Evolutionary conservation across 805 yeast genomes (phyloP).

Genomic region (Zygoascus tannicola): DNA sequence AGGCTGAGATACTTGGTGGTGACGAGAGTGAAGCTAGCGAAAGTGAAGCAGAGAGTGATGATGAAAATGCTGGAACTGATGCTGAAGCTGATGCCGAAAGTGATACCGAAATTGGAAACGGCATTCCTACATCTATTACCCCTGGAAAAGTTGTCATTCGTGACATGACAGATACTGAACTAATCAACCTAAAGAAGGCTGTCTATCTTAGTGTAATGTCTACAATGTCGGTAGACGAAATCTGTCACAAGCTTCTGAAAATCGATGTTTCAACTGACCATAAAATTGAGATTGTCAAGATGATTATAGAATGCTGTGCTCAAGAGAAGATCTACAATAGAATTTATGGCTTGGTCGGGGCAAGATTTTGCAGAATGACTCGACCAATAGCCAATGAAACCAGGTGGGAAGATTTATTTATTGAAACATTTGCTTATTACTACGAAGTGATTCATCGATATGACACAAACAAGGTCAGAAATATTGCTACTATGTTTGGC

Average conservation of each 20-base stretch:
- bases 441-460: constrained; percentile 54
- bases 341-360: constrained; percentile 70
- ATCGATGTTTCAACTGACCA: constrained; percentile 32
- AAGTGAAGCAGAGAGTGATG: constrained; percentile 13
- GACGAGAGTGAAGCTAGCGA: constrained; percentile 17
- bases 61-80: constrained; percentile 14
- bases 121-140: constrained; percentile 9
- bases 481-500: constrained; percentile 79
- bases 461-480: constrained; percentile 66
- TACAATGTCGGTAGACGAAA: constrained; percentile 85
- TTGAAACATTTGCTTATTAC: constrained; percentile 42
- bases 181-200: constrained; percentile 58
- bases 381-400: constrained; percentile 9
- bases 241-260: constrained; percentile 72
- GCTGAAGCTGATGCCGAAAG: constrained; percentile 12
- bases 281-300: constrained; percentile 52
- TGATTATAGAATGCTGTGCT: constrained; percentile 69
- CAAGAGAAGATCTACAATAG: constrained; percentile 84
- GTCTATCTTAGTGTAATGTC: constrained; percentile 82
- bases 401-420: constrained; percentile 52
- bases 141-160: constrained; percentile 29
- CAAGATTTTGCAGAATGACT: constrained; percentile 45
- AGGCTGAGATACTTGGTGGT: constrained; percentile 39
- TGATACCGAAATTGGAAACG: constrained; percentile 11
- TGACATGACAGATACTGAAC: constrained; percentile 62